Percentiles rank a stretch among this genome's conserved stretches.
phyloP scores from a whole-genome alignment of 179 eudicot species.

The Spinacia oleracea region DNA sequence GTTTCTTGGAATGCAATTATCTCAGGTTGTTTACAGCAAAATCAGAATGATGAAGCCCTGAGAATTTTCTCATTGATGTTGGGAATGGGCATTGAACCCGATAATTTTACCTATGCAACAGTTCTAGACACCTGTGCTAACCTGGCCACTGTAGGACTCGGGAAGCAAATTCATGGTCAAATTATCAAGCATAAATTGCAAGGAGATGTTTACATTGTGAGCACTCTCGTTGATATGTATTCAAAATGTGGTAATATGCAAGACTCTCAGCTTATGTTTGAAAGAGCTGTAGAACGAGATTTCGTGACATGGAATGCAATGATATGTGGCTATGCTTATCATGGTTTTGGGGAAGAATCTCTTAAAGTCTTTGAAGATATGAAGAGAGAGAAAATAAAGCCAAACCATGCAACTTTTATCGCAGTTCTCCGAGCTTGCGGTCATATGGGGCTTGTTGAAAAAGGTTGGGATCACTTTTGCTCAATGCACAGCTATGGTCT shows the following conservation, averaged over 20 bases:
- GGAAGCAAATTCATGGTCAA: conserved; percentile 92
- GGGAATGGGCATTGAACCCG: conserved; percentile 64
- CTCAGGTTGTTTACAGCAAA: conserved; percentile 59
- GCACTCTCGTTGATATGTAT: conserved; percentile 95
- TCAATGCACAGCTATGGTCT: conserved; percentile 58
- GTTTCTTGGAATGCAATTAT: conserved; percentile 94
- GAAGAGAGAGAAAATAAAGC: conserved; percentile 58
- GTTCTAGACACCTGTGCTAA: conserved; percentile 90
- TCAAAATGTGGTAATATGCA: conserved; percentile 85
- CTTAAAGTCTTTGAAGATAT: conserved; percentile 49
- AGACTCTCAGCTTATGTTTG: conserved; percentile 66
- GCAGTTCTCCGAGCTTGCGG: conserved; percentile 88
- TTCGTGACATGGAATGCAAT: conserved; percentile 90
- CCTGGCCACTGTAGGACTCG: conserved; percentile 78
- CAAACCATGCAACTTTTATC: conserved; percentile 83
- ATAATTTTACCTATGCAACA: conserved; percentile 85
- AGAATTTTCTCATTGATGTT: conserved; percentile 64
- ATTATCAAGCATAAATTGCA: conserved; percentile 74
- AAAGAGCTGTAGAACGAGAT: conserved; percentile 54
- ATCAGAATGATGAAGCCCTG: conserved; percentile 83
- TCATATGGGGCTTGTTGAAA: conserved; percentile 72
- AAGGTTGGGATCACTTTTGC: conserved; percentile 61
- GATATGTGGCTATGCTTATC: conserved; percentile 82
- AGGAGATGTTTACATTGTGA: conserved; percentile 65
- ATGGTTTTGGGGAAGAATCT: conserved; percentile 76